Conservation (phyloP, 345 rosid genomes). For the Acer yangbiense region DNA sequence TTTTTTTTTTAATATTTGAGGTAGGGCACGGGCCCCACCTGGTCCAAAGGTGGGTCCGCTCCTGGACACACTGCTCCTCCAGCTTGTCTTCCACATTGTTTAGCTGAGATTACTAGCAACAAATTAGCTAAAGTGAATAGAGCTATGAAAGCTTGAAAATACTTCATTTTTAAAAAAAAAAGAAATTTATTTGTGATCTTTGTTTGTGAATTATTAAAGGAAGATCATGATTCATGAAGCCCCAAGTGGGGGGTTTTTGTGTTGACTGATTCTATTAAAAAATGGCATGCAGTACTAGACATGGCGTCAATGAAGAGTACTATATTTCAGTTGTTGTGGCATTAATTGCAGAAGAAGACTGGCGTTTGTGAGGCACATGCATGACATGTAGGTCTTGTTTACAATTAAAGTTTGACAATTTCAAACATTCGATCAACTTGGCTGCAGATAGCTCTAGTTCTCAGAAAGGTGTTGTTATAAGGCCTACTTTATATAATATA, state of each 20-base stretch:
- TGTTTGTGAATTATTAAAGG: background rate
- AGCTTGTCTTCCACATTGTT: slow-evolving; percentile 33
- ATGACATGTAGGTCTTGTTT: no score
- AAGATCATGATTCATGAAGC: background rate
- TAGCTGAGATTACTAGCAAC: background rate
- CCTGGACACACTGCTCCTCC: slow-evolving; percentile 26
- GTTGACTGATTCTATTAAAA: background rate
- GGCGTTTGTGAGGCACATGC: no score
- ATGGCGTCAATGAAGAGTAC: no score
- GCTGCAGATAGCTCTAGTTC: no score
- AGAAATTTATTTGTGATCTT: background rate
- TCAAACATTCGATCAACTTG: no score
- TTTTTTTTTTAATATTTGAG: no score
- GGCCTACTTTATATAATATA: no score
- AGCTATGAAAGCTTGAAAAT: background rate
- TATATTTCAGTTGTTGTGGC: background rate
- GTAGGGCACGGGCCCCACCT: no score
- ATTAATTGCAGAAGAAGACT: background rate
- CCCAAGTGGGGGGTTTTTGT: background rate
- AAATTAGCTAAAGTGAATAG: background rate
- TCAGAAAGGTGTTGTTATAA: no score
- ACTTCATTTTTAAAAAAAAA: no score
- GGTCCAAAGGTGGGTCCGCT: no score
- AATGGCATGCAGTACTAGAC: background rate
- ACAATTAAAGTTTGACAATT: no score